These are phyloP conservation scores for Trichoderma endophyticum DNA, from an alignment of 2,329 filamentous ascomycete genomes.

Conservation along the genomic window DNA sequence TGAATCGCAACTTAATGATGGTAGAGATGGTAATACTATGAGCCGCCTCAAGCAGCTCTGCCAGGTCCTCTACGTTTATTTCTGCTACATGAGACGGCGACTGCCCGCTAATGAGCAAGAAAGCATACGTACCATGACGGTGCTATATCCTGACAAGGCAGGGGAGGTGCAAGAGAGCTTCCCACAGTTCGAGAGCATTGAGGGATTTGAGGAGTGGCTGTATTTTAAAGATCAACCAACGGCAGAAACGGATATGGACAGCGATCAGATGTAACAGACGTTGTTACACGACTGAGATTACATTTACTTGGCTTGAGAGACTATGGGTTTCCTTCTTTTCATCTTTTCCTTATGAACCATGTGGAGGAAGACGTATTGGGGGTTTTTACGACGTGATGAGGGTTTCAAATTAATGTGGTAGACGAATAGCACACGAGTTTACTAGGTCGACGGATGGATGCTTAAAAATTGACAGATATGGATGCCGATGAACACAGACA, in stretches of 20 bases:
- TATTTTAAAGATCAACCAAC: background rate
- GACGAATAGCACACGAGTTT: background rate
- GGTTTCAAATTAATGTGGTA: background rate
- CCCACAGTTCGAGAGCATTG: constrained; percentile 11
- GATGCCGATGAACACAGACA: background rate
- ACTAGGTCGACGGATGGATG: background rate
- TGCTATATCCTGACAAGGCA: background rate
- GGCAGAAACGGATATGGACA: background rate
- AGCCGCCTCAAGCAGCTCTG: constrained; percentile 1
- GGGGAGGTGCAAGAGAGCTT: constrained; percentile 7
- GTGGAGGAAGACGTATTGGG: background rate
- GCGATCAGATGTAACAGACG: background rate
- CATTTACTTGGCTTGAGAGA: background rate
- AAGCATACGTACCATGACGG: background rate
- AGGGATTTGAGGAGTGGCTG: constrained; percentile 10
- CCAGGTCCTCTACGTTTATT: constrained; percentile 16
- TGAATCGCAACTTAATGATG: background rate
- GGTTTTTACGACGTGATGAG: background rate
- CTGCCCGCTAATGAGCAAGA: background rate
- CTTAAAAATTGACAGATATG: background rate
- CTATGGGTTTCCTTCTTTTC: background rate
- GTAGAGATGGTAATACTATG: background rate
- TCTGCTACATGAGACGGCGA: constrained; percentile 14
- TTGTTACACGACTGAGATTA: background rate
- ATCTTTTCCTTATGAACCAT: background rate